Percentiles rank a stretch among this genome's conserved stretches.
These are phyloP conservation scores for Lathyrus tuberosus DNA, from an alignment of 306 rosid species.

Conservation along the genomic window DNA sequence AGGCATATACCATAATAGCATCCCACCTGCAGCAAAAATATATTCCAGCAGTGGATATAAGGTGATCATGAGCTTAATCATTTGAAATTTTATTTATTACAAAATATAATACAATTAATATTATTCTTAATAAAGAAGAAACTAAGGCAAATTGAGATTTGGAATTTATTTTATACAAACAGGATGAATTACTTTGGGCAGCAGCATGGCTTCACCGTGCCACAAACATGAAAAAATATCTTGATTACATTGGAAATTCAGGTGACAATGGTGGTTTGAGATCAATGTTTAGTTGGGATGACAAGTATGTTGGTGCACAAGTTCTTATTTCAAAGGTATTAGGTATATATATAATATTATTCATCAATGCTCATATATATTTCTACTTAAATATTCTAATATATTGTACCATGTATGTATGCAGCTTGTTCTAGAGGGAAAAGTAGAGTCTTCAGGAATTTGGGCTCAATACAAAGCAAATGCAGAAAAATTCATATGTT, in stretches of 20 bases:
- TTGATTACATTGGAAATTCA: slow-evolving; percentile 38
- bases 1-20: slow-evolving; percentile 51
- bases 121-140: not conserved
- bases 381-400: not conserved
- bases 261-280: slow-evolving; percentile 45
- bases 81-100: not conserved
- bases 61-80: slow-evolving; percentile 36
- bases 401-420: not conserved
- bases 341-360: not conserved
- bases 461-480: slow-evolving; percentile 53
- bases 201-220: slow-evolving; percentile 74
- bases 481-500: slow-evolving; percentile 63
- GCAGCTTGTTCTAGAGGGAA: slow-evolving; percentile 62
- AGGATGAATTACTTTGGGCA: slow-evolving; percentile 75
- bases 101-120: too few species aligned
- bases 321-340: slow-evolving; percentile 60
- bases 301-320: slow-evolving; percentile 60
- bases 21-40: slow-evolving; percentile 31
- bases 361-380: not conserved
- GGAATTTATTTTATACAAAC: not conserved
- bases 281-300: slow-evolving; percentile 65
- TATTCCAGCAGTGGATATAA: slow-evolving; percentile 67
- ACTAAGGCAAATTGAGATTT: not conserved
- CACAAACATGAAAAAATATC: slow-evolving; percentile 35
- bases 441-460: slow-evolving; percentile 30